Conservation (phyloP, 1,284 basidiomycete species). For the Cutaneotrichosporon curvatum region DNA sequence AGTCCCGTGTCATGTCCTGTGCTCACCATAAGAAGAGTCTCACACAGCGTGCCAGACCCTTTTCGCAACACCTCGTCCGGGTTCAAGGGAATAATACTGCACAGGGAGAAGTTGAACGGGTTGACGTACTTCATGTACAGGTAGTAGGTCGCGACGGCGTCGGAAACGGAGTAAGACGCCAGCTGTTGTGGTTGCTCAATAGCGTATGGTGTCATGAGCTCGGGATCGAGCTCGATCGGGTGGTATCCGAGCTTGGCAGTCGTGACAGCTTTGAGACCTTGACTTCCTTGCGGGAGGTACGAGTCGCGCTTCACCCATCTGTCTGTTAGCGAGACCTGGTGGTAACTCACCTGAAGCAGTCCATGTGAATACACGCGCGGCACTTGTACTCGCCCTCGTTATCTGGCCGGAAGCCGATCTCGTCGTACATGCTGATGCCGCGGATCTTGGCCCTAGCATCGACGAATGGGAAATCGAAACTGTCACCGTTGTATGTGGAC, state of each 20-base stretch:
- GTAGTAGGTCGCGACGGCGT: conserved; percentile 99
- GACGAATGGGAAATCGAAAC: conserved; percentile 99
- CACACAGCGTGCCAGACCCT: conserved; percentile 92
- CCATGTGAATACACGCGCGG: conserved; percentile 92
- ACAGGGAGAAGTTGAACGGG: conserved; percentile 98
- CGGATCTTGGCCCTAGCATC: conserved; percentile 76
- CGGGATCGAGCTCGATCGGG: conserved; percentile 95
- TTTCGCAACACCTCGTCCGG: conserved; percentile 96
- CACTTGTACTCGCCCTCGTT: conserved; percentile 94
- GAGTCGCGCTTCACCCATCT: conserved; percentile 98
- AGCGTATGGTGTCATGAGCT: conserved; percentile 99
- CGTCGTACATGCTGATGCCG: conserved; percentile 92
- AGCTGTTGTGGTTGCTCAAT: conserved; percentile 91
- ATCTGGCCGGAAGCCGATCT: conserved; percentile 89
- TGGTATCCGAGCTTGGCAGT: conserved; percentile 95
- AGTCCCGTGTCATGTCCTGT: background rate
- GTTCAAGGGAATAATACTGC: conserved; percentile 96
- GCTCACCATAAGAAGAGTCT: conserved; percentile 93
- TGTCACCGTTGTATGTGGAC: conserved; percentile 98
- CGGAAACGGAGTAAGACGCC: conserved; percentile 97
- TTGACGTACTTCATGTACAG: conserved; percentile 99
- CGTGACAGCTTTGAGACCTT: conserved; percentile 96
- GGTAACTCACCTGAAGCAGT: conserved; percentile 70
- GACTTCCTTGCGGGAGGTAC: conserved; percentile 97
- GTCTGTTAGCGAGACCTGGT: background rate